Evolutionary conservation across 371 early-diverging fungal species (phyloP).

Genomic region (Mortierella sp.): DNA sequence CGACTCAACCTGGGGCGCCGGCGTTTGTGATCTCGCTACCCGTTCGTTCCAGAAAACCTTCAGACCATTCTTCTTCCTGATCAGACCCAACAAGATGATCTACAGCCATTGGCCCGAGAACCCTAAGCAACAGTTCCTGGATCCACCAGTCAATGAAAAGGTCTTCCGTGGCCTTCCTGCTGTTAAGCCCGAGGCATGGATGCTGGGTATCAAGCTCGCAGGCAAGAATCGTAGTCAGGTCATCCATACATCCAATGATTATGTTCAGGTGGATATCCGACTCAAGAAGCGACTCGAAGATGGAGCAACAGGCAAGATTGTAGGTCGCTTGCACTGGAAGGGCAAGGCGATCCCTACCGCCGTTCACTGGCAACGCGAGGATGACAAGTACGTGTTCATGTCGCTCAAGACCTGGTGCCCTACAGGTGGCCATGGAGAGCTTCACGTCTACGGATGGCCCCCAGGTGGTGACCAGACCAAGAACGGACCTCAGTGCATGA

Average conservation of each 20-base stretch:
- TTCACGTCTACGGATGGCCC: conserved; percentile 53
- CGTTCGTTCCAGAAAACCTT: conserved; percentile 50
- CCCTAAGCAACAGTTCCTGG: conserved; percentile 55
- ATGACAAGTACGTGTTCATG: conserved; percentile 46
- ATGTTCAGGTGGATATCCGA: conserved; percentile 38
- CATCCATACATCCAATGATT: conserved; percentile 36
- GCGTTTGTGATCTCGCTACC: conserved; percentile 36
- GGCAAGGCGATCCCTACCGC: conserved; percentile 29
- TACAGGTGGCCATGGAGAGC: conserved; percentile 29
- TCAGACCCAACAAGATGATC: conserved; percentile 55
- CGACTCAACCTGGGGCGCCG: conserved; percentile 64
- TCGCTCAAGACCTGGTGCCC: conserved; percentile 44
- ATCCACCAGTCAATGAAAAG: conserved; percentile 47
- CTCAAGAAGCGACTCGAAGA: conserved; percentile 47
- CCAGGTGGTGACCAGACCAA: conserved; percentile 55
- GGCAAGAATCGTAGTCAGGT: conserved; percentile 39
- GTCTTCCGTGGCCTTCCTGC: conserved; percentile 51
- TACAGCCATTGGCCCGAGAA: conserved; percentile 59
- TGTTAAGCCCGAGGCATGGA: conserved; percentile 51
- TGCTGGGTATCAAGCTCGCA: conserved; percentile 39
- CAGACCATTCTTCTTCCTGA: conserved; percentile 59
- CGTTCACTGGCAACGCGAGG: conserved; percentile 41
- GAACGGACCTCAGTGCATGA: conserved; percentile 47
- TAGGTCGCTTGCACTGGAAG: conserved; percentile 46
- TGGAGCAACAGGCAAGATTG: conserved; percentile 50